phyloP scores from a whole-genome alignment of 495 filamentous ascomycete species.

The Hypoxylon intermedium region DNA sequence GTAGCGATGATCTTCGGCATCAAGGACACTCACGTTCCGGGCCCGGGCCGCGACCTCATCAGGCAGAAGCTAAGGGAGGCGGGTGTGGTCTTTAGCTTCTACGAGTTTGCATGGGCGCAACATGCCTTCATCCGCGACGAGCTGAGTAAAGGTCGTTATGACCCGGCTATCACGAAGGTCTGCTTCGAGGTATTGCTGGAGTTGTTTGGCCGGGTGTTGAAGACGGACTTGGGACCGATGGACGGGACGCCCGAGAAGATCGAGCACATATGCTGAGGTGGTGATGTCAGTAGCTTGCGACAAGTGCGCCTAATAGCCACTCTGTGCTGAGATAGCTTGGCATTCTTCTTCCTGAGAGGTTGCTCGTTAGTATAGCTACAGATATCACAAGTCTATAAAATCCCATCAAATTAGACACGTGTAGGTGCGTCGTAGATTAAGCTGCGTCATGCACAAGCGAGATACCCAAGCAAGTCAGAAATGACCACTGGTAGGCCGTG shows the following conservation, averaged over 20 bases:
- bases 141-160: slow-evolving; percentile 89
- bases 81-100: slow-evolving; percentile 78
- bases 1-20: slow-evolving; percentile 86
- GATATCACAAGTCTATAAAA: too few species aligned
- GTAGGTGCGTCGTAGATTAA: too few species aligned
- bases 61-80: slow-evolving; percentile 80
- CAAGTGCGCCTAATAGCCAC: neutral
- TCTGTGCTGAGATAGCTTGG: neutral
- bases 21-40: slow-evolving; percentile 87
- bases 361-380: too few species aligned
- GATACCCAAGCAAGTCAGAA: slow-evolving; percentile 4
- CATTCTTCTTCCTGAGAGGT: too few species aligned
- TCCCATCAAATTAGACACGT: too few species aligned
- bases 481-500: neutral
- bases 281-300: slow-evolving; percentile 1
- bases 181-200: slow-evolving; percentile 93
- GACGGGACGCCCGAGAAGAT: slow-evolving; percentile 57
- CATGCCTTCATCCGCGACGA: slow-evolving; percentile 98
- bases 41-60: slow-evolving; percentile 84
- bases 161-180: slow-evolving; percentile 83
- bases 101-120: slow-evolving; percentile 90
- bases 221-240: slow-evolving; percentile 72
- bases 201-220: slow-evolving; percentile 79
- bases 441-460: too few species aligned
- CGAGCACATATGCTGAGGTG: slow-evolving; percentile 64